A percentile compares a stretch with the other conserved stretches of the same genome.
These are phyloP conservation scores for Penicillium flavigenum DNA, from an alignment of 495 filamentous ascomycete genomes.

Conservation along the genomic window DNA sequence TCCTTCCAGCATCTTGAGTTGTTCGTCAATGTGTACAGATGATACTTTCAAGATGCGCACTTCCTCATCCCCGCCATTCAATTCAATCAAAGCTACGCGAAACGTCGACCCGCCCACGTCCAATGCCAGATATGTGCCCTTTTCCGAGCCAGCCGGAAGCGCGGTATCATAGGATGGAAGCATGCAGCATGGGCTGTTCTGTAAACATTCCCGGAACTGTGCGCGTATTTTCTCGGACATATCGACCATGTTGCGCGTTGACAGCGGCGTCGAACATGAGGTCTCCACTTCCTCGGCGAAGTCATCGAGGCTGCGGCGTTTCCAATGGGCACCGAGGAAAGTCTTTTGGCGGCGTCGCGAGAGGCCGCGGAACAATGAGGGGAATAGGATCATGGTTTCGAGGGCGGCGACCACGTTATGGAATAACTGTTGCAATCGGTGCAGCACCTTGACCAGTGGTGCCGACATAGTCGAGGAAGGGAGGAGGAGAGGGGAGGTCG, in stretches of 20 bases:
- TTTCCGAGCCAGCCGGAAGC: slow-evolving; percentile 59
- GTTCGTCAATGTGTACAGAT: slow-evolving; percentile 54
- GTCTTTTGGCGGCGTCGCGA: slow-evolving; percentile 37
- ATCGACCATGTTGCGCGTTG: slow-evolving; percentile 43
- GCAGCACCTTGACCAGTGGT: slow-evolving; percentile 46
- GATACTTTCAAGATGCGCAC: slow-evolving; percentile 53
- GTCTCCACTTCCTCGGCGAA: slow-evolving; percentile 51
- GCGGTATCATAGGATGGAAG: slow-evolving; percentile 64
- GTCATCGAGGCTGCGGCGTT: slow-evolving; percentile 49
- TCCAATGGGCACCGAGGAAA: slow-evolving; percentile 41
- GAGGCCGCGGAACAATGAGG: slow-evolving; percentile 47
- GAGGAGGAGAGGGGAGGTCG: slow-evolving; percentile 8
- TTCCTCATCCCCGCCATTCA: slow-evolving; percentile 49
- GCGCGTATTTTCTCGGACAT: slow-evolving; percentile 60
- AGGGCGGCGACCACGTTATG: slow-evolving; percentile 51
- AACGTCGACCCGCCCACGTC: slow-evolving; percentile 70
- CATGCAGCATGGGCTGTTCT: slow-evolving; percentile 59
- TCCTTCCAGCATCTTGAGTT: slow-evolving; percentile 53
- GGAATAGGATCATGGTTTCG: slow-evolving; percentile 53
- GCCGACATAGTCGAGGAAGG: slow-evolving; percentile 37
- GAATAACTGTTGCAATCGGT: slow-evolving; percentile 55
- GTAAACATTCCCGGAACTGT: slow-evolving; percentile 56
- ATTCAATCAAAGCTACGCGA: slow-evolving; percentile 60
- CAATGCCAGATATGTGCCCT: slow-evolving; percentile 59
- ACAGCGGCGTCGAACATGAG: slow-evolving; percentile 48